Evolutionary conservation across 164 flowering plant genomes (phyloP).

Genomic region (Magnolia changhungtana): DNA sequence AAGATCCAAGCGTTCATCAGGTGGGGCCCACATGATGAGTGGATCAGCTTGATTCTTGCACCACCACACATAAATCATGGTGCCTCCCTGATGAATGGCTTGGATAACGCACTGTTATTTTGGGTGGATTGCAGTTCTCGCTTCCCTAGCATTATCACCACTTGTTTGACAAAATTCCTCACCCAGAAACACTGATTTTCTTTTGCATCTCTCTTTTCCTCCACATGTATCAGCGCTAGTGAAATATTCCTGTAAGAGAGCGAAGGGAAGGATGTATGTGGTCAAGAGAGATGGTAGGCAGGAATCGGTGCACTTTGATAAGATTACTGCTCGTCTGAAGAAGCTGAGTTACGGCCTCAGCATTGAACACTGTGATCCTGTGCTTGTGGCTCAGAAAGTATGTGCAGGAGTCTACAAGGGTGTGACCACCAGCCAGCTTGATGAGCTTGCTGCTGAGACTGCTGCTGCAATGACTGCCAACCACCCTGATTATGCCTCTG

Average conservation of each 20-base stretch:
- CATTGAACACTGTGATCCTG: slow-evolving; percentile 91
- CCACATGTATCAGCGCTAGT: not conserved
- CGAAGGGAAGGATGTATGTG: slow-evolving; percentile 60
- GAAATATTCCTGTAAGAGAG: not conserved
- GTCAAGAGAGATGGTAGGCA: slow-evolving; percentile 96
- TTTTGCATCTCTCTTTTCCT: not conserved
- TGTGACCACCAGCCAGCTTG: slow-evolving; percentile 95
- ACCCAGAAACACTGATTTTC: not conserved
- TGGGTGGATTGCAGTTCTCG: not conserved
- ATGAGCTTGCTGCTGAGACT: slow-evolving; percentile 97
- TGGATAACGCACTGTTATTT: too few species aligned
- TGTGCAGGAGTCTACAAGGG: slow-evolving; percentile 98
- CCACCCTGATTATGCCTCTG: slow-evolving; percentile 97
- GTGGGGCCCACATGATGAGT: too few species aligned
- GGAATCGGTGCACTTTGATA: slow-evolving; percentile 93
- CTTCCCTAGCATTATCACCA: not conserved
- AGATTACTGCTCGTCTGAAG: slow-evolving; percentile 96
- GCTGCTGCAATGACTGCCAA: slow-evolving; percentile 97
- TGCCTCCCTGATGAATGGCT: too few species aligned
- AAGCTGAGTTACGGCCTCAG: slow-evolving; percentile 94
- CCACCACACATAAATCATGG: too few species aligned
- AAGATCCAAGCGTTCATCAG: too few species aligned
- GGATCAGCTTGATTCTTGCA: too few species aligned
- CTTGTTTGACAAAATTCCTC: slow-evolving; percentile 41
- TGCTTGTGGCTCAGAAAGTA: slow-evolving; percentile 91